Evolutionary conservation across 192 early-diverging fungal species (phyloP).

Genomic region (Coemansia sp.): DNA sequence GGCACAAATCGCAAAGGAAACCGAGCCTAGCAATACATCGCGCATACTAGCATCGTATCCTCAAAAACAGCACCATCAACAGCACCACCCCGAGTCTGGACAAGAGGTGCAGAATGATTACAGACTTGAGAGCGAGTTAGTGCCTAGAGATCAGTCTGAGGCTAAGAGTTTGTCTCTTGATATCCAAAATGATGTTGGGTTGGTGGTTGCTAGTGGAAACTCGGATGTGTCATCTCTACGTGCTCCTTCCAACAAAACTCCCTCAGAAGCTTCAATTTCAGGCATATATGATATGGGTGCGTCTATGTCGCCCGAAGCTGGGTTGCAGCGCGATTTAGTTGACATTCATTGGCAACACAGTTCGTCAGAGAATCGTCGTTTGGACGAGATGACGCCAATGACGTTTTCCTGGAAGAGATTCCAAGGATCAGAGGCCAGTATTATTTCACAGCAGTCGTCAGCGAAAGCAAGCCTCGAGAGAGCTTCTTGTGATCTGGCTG

Average conservation of each 20-base stretch:
- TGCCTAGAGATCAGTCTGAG: background rate
- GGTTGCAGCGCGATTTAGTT: background rate
- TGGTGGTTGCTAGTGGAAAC: background rate
- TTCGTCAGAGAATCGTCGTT: background rate
- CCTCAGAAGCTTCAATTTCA: background rate
- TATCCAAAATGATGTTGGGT: background rate
- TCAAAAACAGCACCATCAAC: background rate
- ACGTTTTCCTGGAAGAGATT: constrained; percentile 9
- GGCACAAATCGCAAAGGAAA: background rate
- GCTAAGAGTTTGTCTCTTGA: background rate
- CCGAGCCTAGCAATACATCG: background rate
- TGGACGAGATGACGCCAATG: constrained; percentile 12
- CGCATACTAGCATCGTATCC: background rate
- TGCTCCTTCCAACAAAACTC: background rate
- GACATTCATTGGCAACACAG: background rate
- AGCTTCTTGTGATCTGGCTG: background rate
- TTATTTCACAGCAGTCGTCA: background rate
- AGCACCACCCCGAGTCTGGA: background rate
- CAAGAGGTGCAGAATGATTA: background rate
- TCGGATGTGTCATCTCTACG: background rate
- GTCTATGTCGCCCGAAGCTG: background rate
- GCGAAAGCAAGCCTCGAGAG: background rate
- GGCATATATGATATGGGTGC: background rate
- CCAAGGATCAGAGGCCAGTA: background rate
- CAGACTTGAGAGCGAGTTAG: background rate